Conservation (phyloP, 75 land plant genomes). For the Pinus albicaulis region DNA sequence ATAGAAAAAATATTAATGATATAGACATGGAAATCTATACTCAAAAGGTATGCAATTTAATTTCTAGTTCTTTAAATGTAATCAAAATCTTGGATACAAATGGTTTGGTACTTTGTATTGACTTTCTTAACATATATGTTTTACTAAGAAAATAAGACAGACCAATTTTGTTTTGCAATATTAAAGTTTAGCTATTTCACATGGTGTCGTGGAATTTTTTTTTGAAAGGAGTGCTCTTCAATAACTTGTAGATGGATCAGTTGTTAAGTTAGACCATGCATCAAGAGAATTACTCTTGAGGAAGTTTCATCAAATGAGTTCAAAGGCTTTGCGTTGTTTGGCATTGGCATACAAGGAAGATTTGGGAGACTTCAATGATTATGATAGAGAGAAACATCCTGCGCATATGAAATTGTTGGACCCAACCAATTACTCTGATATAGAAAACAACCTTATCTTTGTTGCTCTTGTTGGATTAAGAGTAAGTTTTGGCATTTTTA, state of each 20-base stretch:
- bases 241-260: slow-evolving; percentile 66
- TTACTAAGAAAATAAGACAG: background rate
- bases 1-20: too few species aligned
- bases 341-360: slow-evolving; percentile 90
- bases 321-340: slow-evolving; percentile 86
- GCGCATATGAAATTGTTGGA: slow-evolving; percentile 76
- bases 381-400: slow-evolving; percentile 63
- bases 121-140: background rate
- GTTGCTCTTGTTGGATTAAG: slow-evolving; percentile 83
- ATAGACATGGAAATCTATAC: too few species aligned
- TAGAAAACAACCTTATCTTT: slow-evolving; percentile 79
- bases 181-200: slow-evolving; percentile 3
- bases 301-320: slow-evolving; percentile 63
- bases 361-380: slow-evolving; percentile 61
- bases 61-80: background rate
- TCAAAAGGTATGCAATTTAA: background rate
- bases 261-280: slow-evolving; percentile 56
- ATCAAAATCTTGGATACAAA: background rate
- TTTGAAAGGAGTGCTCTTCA: slow-evolving; percentile 64
- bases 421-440: slow-evolving; percentile 54
- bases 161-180: slow-evolving; percentile 20
- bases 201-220: slow-evolving; percentile 93
- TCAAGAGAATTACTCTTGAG: slow-evolving; percentile 42
- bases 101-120: background rate
- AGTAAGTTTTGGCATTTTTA: slow-evolving; percentile 34